A percentile compares a stretch with the other conserved stretches of the same genome.
phyloP scores from a whole-genome alignment of 257 asterid genomes.

The Penstemon eatonii region DNA sequence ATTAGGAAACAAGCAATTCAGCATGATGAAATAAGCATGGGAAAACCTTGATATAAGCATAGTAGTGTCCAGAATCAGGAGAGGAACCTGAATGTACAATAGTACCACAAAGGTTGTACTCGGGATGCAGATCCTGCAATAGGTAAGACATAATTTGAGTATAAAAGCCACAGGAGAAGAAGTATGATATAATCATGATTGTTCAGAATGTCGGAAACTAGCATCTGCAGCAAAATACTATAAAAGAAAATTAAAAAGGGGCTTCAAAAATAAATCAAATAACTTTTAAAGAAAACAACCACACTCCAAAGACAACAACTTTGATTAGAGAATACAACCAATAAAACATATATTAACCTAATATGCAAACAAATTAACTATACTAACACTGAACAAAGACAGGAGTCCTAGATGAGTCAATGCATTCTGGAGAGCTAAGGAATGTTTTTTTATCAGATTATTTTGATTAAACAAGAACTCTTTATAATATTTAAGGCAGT shows the following conservation, averaged over 20 bases:
- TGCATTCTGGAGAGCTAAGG: conserved; percentile 5
- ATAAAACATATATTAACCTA: conserved; percentile 5
- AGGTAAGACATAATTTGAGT: conserved; percentile 30
- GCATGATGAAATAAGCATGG: conserved; percentile 22
- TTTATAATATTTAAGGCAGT: conserved; percentile 12
- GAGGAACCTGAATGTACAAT: conserved; percentile 97
- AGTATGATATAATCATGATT: conserved; percentile 13
- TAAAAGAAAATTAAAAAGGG: conserved; percentile 13
- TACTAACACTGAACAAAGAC: background rate
- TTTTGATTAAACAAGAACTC: background rate
- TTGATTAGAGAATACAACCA: conserved; percentile 11
- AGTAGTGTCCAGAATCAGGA: conserved; percentile 97
- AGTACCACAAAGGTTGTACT: conserved; percentile 87
- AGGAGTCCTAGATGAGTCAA: background rate
- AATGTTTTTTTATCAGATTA: background rate
- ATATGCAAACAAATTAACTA: background rate
- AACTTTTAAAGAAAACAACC: conserved; percentile 13
- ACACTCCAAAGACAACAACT: conserved; percentile 3
- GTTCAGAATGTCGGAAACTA: conserved; percentile 17
- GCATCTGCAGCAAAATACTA: conserved; percentile 14
- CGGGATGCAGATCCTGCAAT: conserved; percentile 82
- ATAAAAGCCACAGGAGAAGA: conserved; percentile 12
- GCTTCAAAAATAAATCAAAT: conserved; percentile 15
- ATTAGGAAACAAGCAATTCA: conserved; percentile 19
- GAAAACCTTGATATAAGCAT: conserved; percentile 91